Percentiles rank a stretch among this genome's conserved stretches.
phyloP scores from a whole-genome alignment of 345 rosid genomes.

The Citrus glauca region DNA sequence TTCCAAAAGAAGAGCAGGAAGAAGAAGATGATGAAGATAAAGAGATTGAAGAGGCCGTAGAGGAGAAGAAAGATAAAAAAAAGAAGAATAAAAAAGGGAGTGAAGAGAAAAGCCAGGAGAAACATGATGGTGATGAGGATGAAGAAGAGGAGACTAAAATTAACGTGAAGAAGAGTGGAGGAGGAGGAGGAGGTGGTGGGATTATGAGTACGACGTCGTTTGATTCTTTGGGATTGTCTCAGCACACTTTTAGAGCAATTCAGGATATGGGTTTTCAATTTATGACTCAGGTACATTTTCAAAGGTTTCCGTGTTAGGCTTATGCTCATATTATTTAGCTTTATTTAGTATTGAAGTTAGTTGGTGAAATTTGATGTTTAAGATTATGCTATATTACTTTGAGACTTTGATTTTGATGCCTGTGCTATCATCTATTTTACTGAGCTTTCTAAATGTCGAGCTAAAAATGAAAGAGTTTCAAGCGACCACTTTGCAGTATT shows the following conservation, averaged over 20 bases:
- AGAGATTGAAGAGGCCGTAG: not conserved
- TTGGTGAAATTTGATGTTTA: not conserved
- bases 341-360: not conserved
- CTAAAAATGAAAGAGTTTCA: not conserved
- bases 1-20: not conserved
- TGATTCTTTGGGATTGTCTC: conserved; percentile 64
- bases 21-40: not conserved
- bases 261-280: conserved; percentile 70
- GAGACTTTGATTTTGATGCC: not conserved
- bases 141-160: conserved; percentile 20
- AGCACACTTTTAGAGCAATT: conserved; percentile 60
- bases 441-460: not conserved
- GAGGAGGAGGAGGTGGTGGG: conserved; percentile 37
- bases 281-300: conserved; percentile 70
- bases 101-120: conserved; percentile 16
- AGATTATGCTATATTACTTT: not conserved
- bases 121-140: conserved; percentile 16
- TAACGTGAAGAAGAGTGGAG: conserved; percentile 24
- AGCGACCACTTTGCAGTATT: not conserved
- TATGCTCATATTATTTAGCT: not conserved
- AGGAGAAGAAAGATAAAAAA: not conserved
- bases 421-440: not conserved
- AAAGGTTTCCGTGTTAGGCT: not conserved
- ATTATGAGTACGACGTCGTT: conserved; percentile 80
- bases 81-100: not conserved